Evolutionary conservation across 1,139 yeast genomes (phyloP), one percentile per base, ranked within the genome.

Genomic region (Debaryomyces subglobosus): DNA sequence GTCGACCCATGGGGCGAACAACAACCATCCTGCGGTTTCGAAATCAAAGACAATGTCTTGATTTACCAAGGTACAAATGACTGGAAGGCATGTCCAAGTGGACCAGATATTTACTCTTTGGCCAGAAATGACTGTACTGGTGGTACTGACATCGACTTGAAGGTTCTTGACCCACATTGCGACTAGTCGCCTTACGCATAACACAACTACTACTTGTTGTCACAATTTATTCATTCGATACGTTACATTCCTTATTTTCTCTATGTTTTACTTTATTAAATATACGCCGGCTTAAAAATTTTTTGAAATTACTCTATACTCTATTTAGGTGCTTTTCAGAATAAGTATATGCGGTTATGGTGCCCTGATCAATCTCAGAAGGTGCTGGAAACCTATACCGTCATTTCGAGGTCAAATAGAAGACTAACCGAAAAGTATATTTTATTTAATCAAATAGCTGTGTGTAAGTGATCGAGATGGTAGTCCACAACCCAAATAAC

Each of bases 401-500:
- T 27, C 30, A 21, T 27, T 27, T 27, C 30, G 30, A 27, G 15
- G 18, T 27, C 34, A 9, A 4, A 30, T 16, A 24, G n/a, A 15
- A 9, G 9, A 13, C 4, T 2, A 24, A 13, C 9, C 21, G 24
- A 27, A 27, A 3, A 5, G 10, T 39, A 4, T n/a, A 39, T 24
- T n/a, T 7, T 12, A 35, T 7, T 8, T 5, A 20, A 10, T 16
- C 4, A 15, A 38, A 5, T 9, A 13, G n/a, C 15, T 21, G 21
- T 16, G 23, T 24, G 16, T 16, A 12, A 16, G 15, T 9, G 34
- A 8, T 16, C 25, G n/a, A 29, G 30, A 85, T 86, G 92, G 88
- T 84, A 46, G 91, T 86, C 40, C 86, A 86, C 64, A 87, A 87
- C 72, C 95, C 95, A 41, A 86, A 87, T 68, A 87, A 87, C 80